Conservation (phyloP, 2,329 filamentous ascomycete species). For the Colletotrichum musae region DNA sequence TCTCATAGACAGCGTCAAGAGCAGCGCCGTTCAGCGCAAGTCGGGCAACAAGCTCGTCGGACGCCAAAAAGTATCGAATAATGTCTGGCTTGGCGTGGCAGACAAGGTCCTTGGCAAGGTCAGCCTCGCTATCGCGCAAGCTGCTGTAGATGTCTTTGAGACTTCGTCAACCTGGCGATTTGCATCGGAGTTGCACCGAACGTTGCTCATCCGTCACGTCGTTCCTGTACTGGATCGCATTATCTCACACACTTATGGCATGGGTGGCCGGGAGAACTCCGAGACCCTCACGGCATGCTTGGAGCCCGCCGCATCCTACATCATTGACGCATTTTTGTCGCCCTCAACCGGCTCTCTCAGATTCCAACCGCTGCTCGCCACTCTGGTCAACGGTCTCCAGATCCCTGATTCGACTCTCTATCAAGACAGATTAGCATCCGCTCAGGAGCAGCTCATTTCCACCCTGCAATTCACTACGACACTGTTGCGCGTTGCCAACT, state of each 20-base stretch:
- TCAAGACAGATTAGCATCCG: conserved; percentile 66
- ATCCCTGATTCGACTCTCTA: conserved; percentile 75
- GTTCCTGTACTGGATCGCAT: conserved; percentile 80
- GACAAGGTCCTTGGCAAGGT: conserved; percentile 83
- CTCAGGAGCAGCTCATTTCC: conserved; percentile 74
- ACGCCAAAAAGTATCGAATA: conserved; percentile 62
- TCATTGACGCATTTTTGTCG: conserved; percentile 83
- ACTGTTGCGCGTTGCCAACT: conserved; percentile 78
- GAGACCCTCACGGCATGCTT: conserved; percentile 72
- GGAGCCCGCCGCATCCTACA: conserved; percentile 79
- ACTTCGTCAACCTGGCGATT: conserved; percentile 91
- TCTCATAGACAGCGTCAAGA: conserved; percentile 82
- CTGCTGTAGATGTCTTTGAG: conserved; percentile 86
- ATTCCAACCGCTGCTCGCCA: conserved; percentile 82
- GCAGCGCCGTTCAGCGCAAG: conserved; percentile 77
- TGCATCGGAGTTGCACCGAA: conserved; percentile 75
- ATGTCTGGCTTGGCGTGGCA: conserved; percentile 79
- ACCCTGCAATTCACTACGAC: conserved; percentile 77
- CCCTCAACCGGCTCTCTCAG: conserved; percentile 78
- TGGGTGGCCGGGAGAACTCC: conserved; percentile 71
- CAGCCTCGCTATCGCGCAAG: conserved; percentile 79
- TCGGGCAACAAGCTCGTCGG: conserved; percentile 64
- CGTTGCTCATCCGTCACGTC: conserved; percentile 77
- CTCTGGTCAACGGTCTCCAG: conserved; percentile 74
- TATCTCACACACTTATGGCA: conserved; percentile 80